Base-by-base conservation (phyloP, 306 rosid species). In the Malus sieversii region DNA sequence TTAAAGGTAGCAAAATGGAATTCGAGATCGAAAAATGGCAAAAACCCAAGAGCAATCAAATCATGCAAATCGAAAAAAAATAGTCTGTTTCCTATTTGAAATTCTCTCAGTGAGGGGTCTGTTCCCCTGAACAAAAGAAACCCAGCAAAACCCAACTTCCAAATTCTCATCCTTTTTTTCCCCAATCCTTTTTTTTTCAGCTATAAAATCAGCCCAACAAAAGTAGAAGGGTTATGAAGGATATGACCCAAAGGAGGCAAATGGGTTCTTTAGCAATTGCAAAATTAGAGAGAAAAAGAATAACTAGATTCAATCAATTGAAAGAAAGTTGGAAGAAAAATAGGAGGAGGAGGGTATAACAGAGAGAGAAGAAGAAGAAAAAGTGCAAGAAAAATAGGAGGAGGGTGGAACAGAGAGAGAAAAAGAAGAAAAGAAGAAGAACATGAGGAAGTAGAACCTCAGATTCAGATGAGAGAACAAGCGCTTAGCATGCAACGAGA, bases 21-120 rank as follows among this genome's bases (percentile, higher is more conserved):
- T 38, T 38, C n/a, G 25, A 58, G 10, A 20, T 19, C 14, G 42
- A 46, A 70, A 60, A 14, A 60, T 7, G 46, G 5, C 23, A 48
- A 55, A 57, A 77, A 25, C 72, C 53, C 38, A 52, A 45, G 71
- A 69, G 53, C 23, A 79, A 67, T 25, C 72, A 4, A 58, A 51
- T 38, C 57, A 75, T 51, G 57, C 8, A 77, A 76, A 57, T n/a
- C 14, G 23, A 66, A 66, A 68, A 68, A 51, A 27, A 13, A 57
- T 6, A 13, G 62, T 48, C 8, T 1, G 38, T 53, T 71, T 40
- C 77, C 40, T 55, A 90, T 97, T 97, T 79, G 97, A 92, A 83
- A 95, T 95, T 80, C 99, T 82, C 82, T 95, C 97, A 27, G 96
- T 90, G 40, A 87, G 82, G 63, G 86, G 38, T 87, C 7, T 86